These are phyloP conservation scores for Gelatoporia subvermispora DNA, from an alignment of 768 basidiomycete genomes.

Conservation along the genomic window DNA sequence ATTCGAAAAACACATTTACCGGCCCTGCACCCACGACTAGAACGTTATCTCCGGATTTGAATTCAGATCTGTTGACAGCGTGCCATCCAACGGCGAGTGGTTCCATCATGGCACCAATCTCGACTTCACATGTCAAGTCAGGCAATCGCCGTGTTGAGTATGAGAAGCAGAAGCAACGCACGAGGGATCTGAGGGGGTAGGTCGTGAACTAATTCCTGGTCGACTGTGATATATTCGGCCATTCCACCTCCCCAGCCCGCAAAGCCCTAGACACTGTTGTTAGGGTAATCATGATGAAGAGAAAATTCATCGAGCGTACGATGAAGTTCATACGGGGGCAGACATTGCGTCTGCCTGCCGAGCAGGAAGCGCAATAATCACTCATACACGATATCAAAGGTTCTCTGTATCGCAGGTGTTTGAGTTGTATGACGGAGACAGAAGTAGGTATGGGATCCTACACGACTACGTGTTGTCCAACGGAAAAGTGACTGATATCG, in stretches of 20 bases:
- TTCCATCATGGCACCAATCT: constrained; percentile 43
- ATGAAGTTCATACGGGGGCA: constrained; percentile 32
- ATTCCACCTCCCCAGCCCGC: constrained; percentile 39
- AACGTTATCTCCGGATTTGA: constrained; percentile 33
- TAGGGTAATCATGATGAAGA: background rate
- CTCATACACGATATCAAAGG: constrained; percentile 38
- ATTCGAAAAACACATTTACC: constrained; percentile 21
- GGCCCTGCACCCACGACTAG: constrained; percentile 44
- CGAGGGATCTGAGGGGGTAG: constrained; percentile 35
- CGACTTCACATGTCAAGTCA: constrained; percentile 26
- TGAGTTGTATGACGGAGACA: background rate
- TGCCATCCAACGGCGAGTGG: constrained; percentile 44
- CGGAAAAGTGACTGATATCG: constrained; percentile 3
- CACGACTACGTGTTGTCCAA: constrained; percentile 18
- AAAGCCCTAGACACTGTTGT: constrained; percentile 26
- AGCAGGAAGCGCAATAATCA: constrained; percentile 30
- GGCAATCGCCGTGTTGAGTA: no score
- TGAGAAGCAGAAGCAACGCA: constrained; percentile 17
- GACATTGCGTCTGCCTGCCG: constrained; percentile 28
- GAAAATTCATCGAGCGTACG: constrained; percentile 21
- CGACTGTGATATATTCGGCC: constrained; percentile 34
- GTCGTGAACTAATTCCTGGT: constrained; percentile 31
- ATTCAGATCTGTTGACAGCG: constrained; percentile 37
- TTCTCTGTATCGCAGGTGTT: constrained; percentile 27
- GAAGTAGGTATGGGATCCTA: background rate